Evolutionary conservation across 768 basidiomycete species (phyloP), one percentile per base, ranked within the genome.

Genomic region (Gymnopilus junonius): DNA sequence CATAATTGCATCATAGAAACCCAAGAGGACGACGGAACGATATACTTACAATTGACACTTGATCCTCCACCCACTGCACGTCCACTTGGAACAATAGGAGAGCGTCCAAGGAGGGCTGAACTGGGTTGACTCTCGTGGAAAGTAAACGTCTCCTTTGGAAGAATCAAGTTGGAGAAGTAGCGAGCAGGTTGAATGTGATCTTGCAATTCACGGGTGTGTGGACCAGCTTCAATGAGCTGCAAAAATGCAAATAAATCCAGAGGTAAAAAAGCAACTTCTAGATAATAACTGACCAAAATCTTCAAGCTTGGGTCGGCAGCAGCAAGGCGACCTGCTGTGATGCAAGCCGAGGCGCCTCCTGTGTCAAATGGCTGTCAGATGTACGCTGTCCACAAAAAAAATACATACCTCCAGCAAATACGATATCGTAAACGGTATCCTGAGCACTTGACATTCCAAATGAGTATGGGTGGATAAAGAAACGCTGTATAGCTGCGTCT

Each of bases 51-150:
- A 65, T 89, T 91, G 21, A 90, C 81, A 59, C 78, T 76, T 0
- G 87, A 88, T 0, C 88, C 88, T 7, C 89, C 90, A 3, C 90
- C 88, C 3, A 91, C 69, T 40, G 80, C 82, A 55, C 82, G 77
- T 0, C 83, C 88, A 27, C 73, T 71, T 0, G 80, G 77, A 4
- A 87, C 78, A 29, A 84, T 43, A 1, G 76, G 65, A 1, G 75
- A 65, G 2, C 89, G 85, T 6, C 83, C 84, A 15, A 70, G 77
- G 31, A 83, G 59, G 2, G 80, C 72, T 15, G 82, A 68, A 45
- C 81, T 83, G 0, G 78, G 74, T 63, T 81, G 82, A 8, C 79
- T 77, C 20, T 71, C 73, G 59, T 88, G 77, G 58, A 77, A 76
- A 0, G 79, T 80, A 56, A 88, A 75, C 0, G 81, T 82, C 20